phyloP scores from a whole-genome alignment of 805 yeast genomes.

The Candida cerambycidarum region DNA sequence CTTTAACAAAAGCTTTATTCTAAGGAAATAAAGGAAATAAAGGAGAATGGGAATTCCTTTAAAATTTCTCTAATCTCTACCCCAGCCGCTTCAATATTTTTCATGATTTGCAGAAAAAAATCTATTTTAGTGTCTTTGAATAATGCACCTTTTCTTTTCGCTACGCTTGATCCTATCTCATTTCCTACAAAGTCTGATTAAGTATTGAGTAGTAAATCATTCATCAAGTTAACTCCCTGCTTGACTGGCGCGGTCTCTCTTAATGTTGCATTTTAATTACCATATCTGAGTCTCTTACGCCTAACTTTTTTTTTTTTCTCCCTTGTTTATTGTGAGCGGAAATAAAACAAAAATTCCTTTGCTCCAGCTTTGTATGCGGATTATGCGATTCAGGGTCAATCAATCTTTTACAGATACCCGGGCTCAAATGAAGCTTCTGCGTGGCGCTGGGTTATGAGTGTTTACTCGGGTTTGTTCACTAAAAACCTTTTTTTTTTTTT shows the following conservation, averaged over 20 bases:
- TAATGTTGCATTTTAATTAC: neutral
- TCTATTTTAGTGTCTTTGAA: too few species aligned
- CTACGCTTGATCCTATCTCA: neutral
- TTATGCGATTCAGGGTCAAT: slow-evolving; percentile 4
- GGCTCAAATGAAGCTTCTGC: slow-evolving; percentile 3
- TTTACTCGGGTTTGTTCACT: slow-evolving; percentile 1
- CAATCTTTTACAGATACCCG: slow-evolving; percentile 1
- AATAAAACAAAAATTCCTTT: neutral
- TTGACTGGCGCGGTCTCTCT: neutral
- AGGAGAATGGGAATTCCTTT: neutral
- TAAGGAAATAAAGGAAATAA: neutral
- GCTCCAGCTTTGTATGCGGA: neutral
- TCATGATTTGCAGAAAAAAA: too few species aligned
- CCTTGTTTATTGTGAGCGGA: neutral
- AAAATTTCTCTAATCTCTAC: neutral
- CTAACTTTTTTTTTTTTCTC: neutral
- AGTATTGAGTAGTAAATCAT: too few species aligned
- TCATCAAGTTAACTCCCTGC: neutral
- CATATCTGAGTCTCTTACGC: neutral
- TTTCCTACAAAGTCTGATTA: too few species aligned
- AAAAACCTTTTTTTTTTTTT: neutral
- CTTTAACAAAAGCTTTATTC: neutral
- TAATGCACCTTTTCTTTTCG: neutral
- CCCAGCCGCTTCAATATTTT: neutral
- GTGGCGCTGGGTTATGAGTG: slow-evolving; percentile 6